These are phyloP conservation scores for Oenanthe javanica DNA, from an alignment of 140 eudicot genomes.

Conservation along the genomic window DNA sequence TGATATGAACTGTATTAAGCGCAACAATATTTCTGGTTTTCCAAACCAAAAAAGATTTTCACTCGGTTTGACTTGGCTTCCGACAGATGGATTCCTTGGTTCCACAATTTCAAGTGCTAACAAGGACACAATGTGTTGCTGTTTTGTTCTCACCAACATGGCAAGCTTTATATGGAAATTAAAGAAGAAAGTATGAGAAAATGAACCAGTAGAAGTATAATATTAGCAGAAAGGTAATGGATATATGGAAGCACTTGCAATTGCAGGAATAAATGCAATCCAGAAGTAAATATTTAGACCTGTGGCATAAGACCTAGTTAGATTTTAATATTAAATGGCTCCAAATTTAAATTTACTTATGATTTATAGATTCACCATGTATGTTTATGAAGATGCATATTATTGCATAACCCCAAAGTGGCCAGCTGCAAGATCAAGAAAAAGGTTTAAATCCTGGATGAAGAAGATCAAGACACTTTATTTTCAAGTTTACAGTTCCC, in stretches of 20 bases:
- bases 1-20: constrained; percentile 88
- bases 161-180: constrained; percentile 41
- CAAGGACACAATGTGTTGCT: constrained; percentile 90
- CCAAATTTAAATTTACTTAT: constrained; percentile 1
- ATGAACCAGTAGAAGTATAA: neutral
- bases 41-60: constrained; percentile 96
- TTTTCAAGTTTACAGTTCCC: too few relatives aligned
- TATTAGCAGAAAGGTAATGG: neutral
- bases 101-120: constrained; percentile 85
- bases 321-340: neutral
- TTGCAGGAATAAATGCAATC: constrained; percentile 88
- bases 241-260: constrained; percentile 44
- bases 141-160: constrained; percentile 94
- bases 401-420: constrained; percentile 95
- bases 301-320: constrained; percentile 21
- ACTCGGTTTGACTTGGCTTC: constrained; percentile 83
- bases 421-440: constrained; percentile 67
- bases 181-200: neutral
- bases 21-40: constrained; percentile 80
- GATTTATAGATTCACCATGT: constrained; percentile 48
- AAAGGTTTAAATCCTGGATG: too few relatives aligned
- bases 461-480: too few relatives aligned
- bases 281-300: constrained; percentile 97
- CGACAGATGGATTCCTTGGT: constrained; percentile 59
- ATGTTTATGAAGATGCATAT: constrained; percentile 81